phyloP scores from a whole-genome alignment of 331 rosid species.

The Erythrophleum ivorense region DNA sequence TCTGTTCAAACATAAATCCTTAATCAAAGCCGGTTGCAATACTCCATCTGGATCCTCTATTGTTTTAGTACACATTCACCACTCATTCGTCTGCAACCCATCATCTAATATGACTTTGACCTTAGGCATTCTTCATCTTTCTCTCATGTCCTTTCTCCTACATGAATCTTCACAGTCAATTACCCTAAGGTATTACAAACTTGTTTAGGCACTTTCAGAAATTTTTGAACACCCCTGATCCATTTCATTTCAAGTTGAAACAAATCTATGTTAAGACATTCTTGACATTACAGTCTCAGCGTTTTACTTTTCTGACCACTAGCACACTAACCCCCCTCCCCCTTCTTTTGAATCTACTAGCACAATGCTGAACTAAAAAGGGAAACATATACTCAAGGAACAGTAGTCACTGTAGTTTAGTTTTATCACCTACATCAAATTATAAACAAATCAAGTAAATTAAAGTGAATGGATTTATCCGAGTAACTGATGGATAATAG shows the following conservation, averaged over 20 bases:
- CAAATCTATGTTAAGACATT: background rate
- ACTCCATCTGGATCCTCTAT: slow-evolving; percentile 13
- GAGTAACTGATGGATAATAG: too few relatives aligned
- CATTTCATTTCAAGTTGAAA: background rate
- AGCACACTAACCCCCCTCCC: background rate
- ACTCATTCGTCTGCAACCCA: background rate
- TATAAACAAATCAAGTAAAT: too few relatives aligned
- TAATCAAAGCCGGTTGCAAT: background rate
- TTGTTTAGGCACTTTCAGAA: background rate
- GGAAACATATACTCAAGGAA: background rate
- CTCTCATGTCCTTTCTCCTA: background rate
- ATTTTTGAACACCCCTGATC: background rate
- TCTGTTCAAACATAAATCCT: background rate
- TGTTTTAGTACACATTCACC: background rate
- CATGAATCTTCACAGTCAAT: background rate
- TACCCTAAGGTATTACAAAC: background rate
- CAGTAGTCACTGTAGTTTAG: background rate
- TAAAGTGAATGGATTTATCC: too few relatives aligned
- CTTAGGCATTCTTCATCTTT: background rate
- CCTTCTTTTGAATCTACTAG: background rate
- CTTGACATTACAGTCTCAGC: background rate
- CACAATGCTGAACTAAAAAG: background rate
- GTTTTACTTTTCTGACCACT: background rate
- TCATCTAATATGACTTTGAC: background rate
- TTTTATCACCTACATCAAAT: slow-evolving; percentile 1